Evolutionary conservation across 805 yeast genomes (phyloP).

Genomic region (Candida ovalis): DNA sequence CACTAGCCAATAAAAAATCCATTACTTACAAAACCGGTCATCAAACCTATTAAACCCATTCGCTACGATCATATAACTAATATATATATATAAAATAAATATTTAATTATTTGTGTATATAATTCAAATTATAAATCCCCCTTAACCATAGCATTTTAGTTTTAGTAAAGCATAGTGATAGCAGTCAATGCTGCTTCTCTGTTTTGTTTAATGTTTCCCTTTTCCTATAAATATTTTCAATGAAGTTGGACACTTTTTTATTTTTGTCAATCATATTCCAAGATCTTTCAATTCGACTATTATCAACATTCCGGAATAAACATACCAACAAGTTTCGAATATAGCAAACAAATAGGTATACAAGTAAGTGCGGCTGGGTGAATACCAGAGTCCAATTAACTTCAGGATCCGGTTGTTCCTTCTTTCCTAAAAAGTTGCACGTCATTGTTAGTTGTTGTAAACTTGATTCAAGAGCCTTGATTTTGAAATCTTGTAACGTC

Average conservation of each 20-base stretch:
- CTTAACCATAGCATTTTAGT: not conserved
- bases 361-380: constrained; percentile 20
- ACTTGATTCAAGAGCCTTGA: constrained; percentile 17
- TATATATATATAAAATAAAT: too few species aligned
- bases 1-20: too few species aligned
- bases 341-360: constrained; percentile 20
- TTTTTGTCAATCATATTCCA: constrained; percentile 30
- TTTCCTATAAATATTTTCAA: constrained; percentile 19
- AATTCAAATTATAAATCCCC: too few species aligned
- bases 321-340: constrained; percentile 11
- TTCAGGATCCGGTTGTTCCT: not conserved
- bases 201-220: constrained; percentile 6
- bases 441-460: not conserved
- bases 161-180: too few species aligned
- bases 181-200: not conserved
- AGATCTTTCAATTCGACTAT: constrained; percentile 22
- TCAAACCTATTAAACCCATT: too few species aligned
- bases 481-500: constrained; percentile 37
- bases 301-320: constrained; percentile 17
- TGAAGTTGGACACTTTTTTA: constrained; percentile 21
- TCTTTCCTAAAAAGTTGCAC: not conserved
- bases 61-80: too few species aligned
- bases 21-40: too few species aligned
- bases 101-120: too few species aligned
- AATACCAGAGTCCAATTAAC: constrained; percentile 6